Percentiles rank a stretch among this genome's conserved stretches.
These are phyloP conservation scores for Rutidosis leptorrhynchoides DNA, from an alignment of 129 eudicot species.

Conservation along the genomic window DNA sequence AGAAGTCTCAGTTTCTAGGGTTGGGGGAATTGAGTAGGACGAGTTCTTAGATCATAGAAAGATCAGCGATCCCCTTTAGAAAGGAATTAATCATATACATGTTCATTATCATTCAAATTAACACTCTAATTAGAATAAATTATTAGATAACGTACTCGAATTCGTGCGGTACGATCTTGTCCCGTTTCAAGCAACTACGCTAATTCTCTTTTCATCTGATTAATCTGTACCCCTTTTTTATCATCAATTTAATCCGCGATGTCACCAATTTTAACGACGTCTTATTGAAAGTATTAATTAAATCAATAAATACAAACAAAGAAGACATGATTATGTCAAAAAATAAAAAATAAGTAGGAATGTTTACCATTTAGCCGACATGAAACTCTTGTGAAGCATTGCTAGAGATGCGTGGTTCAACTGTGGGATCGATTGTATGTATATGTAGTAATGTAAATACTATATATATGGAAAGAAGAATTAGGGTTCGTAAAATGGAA, in stretches of 20 bases:
- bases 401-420: not conserved
- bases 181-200: conserved; percentile 76
- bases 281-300: too few species aligned
- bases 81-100: too few species aligned
- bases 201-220: conserved; percentile 68
- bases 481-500: conserved; percentile 27
- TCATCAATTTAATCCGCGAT: conserved; percentile 76
- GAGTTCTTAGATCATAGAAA: too few species aligned
- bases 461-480: too few species aligned
- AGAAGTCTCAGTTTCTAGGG: too few species aligned
- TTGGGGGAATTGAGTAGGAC: too few species aligned
- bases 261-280: too few species aligned
- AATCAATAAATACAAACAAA: not conserved
- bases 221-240: conserved; percentile 67
- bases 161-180: conserved; percentile 75
- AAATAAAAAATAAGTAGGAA: not conserved
- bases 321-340: not conserved
- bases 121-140: too few species aligned
- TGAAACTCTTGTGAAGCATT: conserved; percentile 77
- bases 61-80: too few species aligned
- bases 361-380: conserved; percentile 73
- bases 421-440: conserved; percentile 8
- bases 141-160: conserved; percentile 48
- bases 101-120: too few species aligned
- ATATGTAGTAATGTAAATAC: too few species aligned